A percentile compares a stretch with the other conserved stretches of the same genome.
phyloP scores from a whole-genome alignment of 2,329 filamentous ascomycete genomes.

The Macrophomina pseudophaseolina region DNA sequence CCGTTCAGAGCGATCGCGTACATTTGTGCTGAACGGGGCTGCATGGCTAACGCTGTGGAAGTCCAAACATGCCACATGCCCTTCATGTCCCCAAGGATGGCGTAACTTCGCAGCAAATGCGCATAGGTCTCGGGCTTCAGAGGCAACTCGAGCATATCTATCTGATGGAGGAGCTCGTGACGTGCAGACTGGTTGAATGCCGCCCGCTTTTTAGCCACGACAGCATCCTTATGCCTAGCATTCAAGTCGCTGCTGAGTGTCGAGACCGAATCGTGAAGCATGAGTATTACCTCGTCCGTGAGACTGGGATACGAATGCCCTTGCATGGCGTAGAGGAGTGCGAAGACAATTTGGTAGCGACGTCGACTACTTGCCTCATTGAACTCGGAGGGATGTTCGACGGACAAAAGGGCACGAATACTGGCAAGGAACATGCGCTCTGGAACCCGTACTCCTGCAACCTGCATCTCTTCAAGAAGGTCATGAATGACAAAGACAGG shows the following conservation, averaged over 20 bases:
- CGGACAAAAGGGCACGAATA: slow-evolving; percentile 7
- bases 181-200: neutral
- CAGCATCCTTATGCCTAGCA: neutral
- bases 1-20: slow-evolving; percentile 61
- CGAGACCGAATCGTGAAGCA: slow-evolving; percentile 41
- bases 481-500: neutral
- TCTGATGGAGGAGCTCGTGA: slow-evolving; percentile 27
- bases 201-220: slow-evolving; percentile 5
- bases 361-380: neutral
- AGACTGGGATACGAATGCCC: slow-evolving; percentile 43
- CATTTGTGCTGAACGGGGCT: slow-evolving; percentile 56
- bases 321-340: slow-evolving; percentile 43
- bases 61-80: slow-evolving; percentile 67
- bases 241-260: neutral
- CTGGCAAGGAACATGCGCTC: slow-evolving; percentile 10
- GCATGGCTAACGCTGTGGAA: slow-evolving; percentile 57
- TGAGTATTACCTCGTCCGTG: slow-evolving; percentile 54
- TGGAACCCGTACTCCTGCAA: slow-evolving; percentile 10
- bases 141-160: slow-evolving; percentile 31
- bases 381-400: slow-evolving; percentile 4
- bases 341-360: slow-evolving; percentile 26
- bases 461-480: slow-evolving; percentile 19
- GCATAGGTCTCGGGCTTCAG: slow-evolving; percentile 39
- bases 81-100: slow-evolving; percentile 56
- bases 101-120: slow-evolving; percentile 47